These are phyloP conservation scores for Xylaria digitata DNA, from an alignment of 2,329 filamentous ascomycete species.

Conservation along the genomic window DNA sequence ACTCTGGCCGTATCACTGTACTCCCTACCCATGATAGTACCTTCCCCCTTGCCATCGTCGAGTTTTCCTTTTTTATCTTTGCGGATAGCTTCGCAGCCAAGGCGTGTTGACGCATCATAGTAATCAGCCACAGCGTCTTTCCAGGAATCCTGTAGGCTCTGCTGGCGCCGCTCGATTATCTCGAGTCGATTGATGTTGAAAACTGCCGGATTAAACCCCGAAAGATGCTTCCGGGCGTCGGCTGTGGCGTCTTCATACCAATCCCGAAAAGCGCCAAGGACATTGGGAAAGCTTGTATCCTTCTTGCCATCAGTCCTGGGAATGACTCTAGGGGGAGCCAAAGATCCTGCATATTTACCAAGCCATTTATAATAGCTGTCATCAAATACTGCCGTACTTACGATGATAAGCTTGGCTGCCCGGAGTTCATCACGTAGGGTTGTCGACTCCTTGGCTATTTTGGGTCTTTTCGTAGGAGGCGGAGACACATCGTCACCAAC, in stretches of 20 bases:
- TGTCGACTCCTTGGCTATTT: background rate
- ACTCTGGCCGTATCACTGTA: conserved; percentile 15
- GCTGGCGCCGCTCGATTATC: conserved; percentile 20
- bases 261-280: conserved; percentile 40
- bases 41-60: conserved; percentile 3
- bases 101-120: conserved; percentile 30
- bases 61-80: conserved; percentile 14
- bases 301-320: conserved; percentile 6
- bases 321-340: conserved; percentile 31
- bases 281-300: conserved; percentile 26
- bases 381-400: conserved; percentile 48
- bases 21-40: conserved; percentile 5
- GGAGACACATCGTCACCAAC: background rate
- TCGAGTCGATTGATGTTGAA: conserved; percentile 25
- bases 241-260: conserved; percentile 42
- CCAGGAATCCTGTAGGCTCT: conserved; percentile 19
- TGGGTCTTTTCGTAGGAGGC: conserved; percentile 19
- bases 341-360: conserved; percentile 36
- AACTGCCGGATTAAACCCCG: conserved; percentile 20
- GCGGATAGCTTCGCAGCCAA: conserved; percentile 19
- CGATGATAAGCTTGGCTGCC: conserved; percentile 54
- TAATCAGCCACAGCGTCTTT: conserved; percentile 26
- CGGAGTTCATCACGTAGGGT: conserved; percentile 39
- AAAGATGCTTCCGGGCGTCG: conserved; percentile 32
- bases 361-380: conserved; percentile 39